These are phyloP conservation scores for Aphanomyces astaci DNA, from an alignment of 352 stramenopile genomes.

Conservation along the genomic window DNA sequence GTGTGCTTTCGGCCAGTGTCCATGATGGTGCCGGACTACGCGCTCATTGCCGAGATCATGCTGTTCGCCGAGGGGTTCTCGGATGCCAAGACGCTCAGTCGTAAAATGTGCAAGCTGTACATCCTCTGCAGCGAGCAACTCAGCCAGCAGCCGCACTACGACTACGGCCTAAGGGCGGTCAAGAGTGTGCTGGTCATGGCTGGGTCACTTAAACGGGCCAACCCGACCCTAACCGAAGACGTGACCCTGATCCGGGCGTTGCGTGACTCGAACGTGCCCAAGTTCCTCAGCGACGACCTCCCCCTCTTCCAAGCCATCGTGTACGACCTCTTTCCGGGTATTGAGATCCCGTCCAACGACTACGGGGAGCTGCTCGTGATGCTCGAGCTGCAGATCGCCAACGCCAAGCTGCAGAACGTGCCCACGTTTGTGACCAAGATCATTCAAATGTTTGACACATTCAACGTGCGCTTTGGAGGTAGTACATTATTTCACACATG, in stretches of 20 bases:
- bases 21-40: conserved; percentile 96
- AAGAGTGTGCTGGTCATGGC: conserved; percentile 92
- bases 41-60: conserved; percentile 96
- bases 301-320: conserved; percentile 89
- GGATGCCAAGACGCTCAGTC: conserved; percentile 87
- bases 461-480: conserved; percentile 89
- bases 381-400: conserved; percentile 51
- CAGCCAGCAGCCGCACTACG: conserved; percentile 92
- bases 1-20: conserved; percentile 93
- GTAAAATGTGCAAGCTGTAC: conserved; percentile 94
- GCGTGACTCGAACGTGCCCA: conserved; percentile 91
- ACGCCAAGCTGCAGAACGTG: conserved; percentile 50
- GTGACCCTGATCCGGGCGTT: conserved; percentile 86
- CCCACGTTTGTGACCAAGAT: conserved; percentile 88
- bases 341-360: conserved; percentile 73
- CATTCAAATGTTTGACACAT: conserved; percentile 92
- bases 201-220: conserved; percentile 78
- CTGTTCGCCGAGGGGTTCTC: conserved; percentile 94
- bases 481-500: no score
- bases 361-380: conserved; percentile 73
- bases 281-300: conserved; percentile 90
- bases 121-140: conserved; percentile 91
- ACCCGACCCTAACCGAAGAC: conserved; percentile 69
- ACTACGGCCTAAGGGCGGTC: conserved; percentile 89
- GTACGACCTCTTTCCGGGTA: conserved; percentile 85